Evolutionary conservation across 805 yeast genomes (phyloP), one percentile per base, ranked within the genome.

Genomic region (Yarrowia divulgata): DNA sequence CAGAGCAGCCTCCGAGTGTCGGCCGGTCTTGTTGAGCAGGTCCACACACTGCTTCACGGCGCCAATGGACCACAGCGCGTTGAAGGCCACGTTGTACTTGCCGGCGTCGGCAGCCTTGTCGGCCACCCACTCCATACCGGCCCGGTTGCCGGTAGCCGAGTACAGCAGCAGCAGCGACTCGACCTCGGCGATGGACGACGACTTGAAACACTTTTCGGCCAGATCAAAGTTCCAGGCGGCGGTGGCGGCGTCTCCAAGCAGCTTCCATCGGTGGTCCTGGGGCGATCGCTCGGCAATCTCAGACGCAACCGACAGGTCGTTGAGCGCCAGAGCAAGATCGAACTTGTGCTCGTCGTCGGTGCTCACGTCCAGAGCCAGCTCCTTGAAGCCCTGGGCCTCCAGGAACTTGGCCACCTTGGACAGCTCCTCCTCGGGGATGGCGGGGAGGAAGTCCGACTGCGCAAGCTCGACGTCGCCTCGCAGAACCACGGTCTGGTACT

Each of bases 381-480:
- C 89, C 73, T 86, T 84, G 78, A 86, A 90, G 29, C 96, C 98
- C 80, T 93, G 97, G 72, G 93, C 91, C 81, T 96, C 98, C 75
- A 95, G 85, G 81, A 95, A 95, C 76, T 97, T 86, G 8, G 98
- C 89, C 74, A 95, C 87, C 76, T 92, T 92, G 73, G 88, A 83
- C 72, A 85, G 86, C 72, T 88, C 89, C 72, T 88, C 85, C 66
- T 83, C 85, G 29, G 90, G 86, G 71, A 87, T 83, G 69, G 82
- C 84, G 39, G 82, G 85, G 42, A 85, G 79, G 69, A 90, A 81
- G 72, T 85, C 85, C 70, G 86, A 88, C 18, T 70, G 55, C 8
- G 96, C 92, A 73, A 87, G 90, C 72, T 93, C 97, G 73, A 93
- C 81, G 77, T 96, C 98, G 64, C 98, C 98, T 77, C 99, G 89